These are phyloP conservation scores for Colletotrichum theobromicola DNA, from an alignment of 2,329 filamentous ascomycete species.

Conservation along the genomic window DNA sequence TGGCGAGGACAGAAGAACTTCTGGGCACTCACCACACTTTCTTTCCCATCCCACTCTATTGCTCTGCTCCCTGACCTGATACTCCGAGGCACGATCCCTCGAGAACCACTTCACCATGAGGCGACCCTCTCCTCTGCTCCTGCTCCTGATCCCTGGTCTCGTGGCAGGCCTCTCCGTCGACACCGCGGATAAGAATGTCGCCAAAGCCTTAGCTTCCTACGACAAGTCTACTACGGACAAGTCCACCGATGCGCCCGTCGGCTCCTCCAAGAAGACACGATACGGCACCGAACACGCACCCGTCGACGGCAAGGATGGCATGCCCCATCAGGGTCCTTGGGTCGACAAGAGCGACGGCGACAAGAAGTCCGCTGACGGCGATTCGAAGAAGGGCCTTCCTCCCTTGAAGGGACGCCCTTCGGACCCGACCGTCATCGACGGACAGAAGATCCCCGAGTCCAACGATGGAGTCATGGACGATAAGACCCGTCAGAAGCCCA, in stretches of 20 bases:
- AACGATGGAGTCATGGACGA: slow-evolving; percentile 95
- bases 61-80: neutral
- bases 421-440: slow-evolving; percentile 60
- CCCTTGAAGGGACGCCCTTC: slow-evolving; percentile 54
- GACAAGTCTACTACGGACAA: slow-evolving; percentile 26
- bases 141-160: slow-evolving; percentile 65
- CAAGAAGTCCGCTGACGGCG: slow-evolving; percentile 35
- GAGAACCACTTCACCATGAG: slow-evolving; percentile 55
- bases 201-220: slow-evolving; percentile 29
- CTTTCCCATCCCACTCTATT: neutral
- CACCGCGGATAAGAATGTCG: slow-evolving; percentile 24
- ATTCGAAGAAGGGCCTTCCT: slow-evolving; percentile 43
- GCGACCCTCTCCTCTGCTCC: slow-evolving; percentile 58
- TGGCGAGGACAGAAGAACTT: neutral
- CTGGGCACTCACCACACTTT: neutral
- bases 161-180: slow-evolving; percentile 42
- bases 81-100: neutral
- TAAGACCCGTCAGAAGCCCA: slow-evolving; percentile 74
- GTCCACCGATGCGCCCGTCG: slow-evolving; percentile 23
- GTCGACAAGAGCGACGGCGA: slow-evolving; percentile 51
- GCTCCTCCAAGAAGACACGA: slow-evolving; percentile 36
- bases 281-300: slow-evolving; percentile 76
- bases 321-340: slow-evolving; percentile 87
- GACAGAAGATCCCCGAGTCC: slow-evolving; percentile 65
- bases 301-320: slow-evolving; percentile 91